Percentiles rank a stretch among this genome's conserved stretches.
Evolutionary conservation across 2,329 filamentous ascomycete species (phyloP).

Genomic region (Rutstroemia sydowiana): DNA sequence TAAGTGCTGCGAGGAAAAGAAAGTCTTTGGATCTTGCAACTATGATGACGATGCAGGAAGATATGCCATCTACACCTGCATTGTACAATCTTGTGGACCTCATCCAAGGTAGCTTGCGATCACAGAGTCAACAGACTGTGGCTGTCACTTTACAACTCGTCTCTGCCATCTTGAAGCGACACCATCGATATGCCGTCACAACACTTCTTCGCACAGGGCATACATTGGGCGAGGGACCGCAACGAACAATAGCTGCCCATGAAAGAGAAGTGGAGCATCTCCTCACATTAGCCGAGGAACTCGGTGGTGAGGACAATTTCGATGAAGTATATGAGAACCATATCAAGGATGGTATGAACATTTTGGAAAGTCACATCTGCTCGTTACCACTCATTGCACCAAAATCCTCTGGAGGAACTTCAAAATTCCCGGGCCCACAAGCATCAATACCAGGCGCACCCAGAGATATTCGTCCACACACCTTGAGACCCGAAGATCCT

Average conservation of each 20-base stretch:
- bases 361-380: constrained; percentile 67
- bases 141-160: constrained; percentile 82
- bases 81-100: constrained; percentile 93
- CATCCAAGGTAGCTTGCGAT: constrained; percentile 76
- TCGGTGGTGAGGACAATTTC: constrained; percentile 63
- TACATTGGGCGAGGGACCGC: constrained; percentile 44
- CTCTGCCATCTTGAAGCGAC: constrained; percentile 76
- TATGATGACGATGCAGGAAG: constrained; percentile 67
- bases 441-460: constrained; percentile 53
- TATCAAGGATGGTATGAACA: constrained; percentile 60
- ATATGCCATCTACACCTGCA: constrained; percentile 68
- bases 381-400: constrained; percentile 62
- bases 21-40: constrained; percentile 85
- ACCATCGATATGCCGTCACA: constrained; percentile 77
- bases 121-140: constrained; percentile 80
- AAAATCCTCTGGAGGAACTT: constrained; percentile 47
- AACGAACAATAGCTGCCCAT: constrained; percentile 65
- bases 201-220: constrained; percentile 65
- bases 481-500: constrained; percentile 54
- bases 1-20: constrained; percentile 67
- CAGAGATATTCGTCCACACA: constrained; percentile 53
- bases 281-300: constrained; percentile 57
- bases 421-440: constrained; percentile 47
- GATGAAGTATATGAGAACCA: constrained; percentile 67
- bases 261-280: constrained; percentile 68